Percentiles rank a stretch among this genome's conserved stretches.
Evolutionary conservation across 1,284 basidiomycete species (phyloP).

Genomic region (Wallemia ichthyophaga): DNA sequence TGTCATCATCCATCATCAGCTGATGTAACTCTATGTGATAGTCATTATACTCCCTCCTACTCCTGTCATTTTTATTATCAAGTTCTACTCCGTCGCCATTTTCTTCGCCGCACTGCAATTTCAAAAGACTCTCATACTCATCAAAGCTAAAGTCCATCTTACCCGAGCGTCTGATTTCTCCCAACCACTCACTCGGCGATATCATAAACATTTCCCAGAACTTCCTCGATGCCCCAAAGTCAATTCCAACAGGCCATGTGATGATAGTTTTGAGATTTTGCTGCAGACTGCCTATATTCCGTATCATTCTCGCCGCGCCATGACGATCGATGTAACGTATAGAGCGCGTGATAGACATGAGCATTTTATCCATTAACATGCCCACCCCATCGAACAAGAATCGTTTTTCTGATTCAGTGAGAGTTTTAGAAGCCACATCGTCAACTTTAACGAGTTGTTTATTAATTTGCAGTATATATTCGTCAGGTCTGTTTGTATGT

Average conservation of each 20-base stretch:
- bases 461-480: constrained; percentile 11
- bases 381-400: constrained; percentile 68
- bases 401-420: background rate
- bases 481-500: constrained; percentile 11
- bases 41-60: constrained; percentile 12
- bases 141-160: constrained; percentile 47
- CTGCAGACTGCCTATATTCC: constrained; percentile 72
- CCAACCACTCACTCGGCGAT: constrained; percentile 32
- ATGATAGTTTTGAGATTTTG: constrained; percentile 64
- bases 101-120: constrained; percentile 44
- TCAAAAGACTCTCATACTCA: constrained; percentile 66
- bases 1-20: constrained; percentile 10
- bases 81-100: constrained; percentile 1
- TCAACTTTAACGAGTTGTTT: constrained; percentile 7
- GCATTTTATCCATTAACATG: constrained; percentile 51
- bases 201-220: constrained; percentile 53
- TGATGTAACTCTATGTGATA: constrained; percentile 17
- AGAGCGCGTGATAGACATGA: constrained; percentile 42
- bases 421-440: background rate
- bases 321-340: constrained; percentile 40
- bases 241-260: constrained; percentile 26
- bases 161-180: constrained; percentile 20
- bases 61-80: constrained; percentile 8
- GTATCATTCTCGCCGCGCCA: constrained; percentile 61
- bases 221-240: constrained; percentile 40